Evolutionary conservation across 176 grass and related monocot species (phyloP).

Genomic region (Aegilops tauschii): DNA sequence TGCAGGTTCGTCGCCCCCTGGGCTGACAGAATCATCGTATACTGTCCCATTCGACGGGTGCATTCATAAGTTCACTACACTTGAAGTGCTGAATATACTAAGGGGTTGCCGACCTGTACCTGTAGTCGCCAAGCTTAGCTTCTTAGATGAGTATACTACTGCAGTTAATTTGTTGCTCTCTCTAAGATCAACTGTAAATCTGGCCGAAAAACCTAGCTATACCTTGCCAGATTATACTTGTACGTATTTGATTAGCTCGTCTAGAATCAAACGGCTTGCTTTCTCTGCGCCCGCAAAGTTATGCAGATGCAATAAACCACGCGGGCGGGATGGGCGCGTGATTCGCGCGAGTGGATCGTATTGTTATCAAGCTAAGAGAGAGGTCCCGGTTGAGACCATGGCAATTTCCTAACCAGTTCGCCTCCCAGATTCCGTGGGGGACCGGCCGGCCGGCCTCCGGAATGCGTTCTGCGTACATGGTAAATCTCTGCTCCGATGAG

Average conservation of each 20-base stretch:
- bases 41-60: background rate
- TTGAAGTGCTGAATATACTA: background rate
- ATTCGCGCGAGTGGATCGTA: slow-evolving; percentile 33
- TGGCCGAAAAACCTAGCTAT: background rate
- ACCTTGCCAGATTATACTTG: background rate
- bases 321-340: slow-evolving; percentile 17
- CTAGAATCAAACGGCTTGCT: background rate
- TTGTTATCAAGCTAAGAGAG: slow-evolving; percentile 6
- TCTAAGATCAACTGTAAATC: background rate
- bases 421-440: slow-evolving; percentile 22
- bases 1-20: slow-evolving; percentile 7
- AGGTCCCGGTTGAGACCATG: slow-evolving; percentile 40
- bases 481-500: slow-evolving; percentile 21
- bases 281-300: background rate
- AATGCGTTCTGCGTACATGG: slow-evolving; percentile 21
- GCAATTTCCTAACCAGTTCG: slow-evolving; percentile 41
- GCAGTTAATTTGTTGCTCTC: background rate
- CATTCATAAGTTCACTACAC: background rate
- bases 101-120: background rate
- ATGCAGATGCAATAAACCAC: background rate
- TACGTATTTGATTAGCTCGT: background rate
- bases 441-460: slow-evolving; percentile 27
- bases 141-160: background rate
- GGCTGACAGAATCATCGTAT: slow-evolving; percentile 3
- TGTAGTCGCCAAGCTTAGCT: background rate